Base-by-base conservation (phyloP, 768 basidiomycete genomes). In the Xerocomellus intermedius region DNA sequence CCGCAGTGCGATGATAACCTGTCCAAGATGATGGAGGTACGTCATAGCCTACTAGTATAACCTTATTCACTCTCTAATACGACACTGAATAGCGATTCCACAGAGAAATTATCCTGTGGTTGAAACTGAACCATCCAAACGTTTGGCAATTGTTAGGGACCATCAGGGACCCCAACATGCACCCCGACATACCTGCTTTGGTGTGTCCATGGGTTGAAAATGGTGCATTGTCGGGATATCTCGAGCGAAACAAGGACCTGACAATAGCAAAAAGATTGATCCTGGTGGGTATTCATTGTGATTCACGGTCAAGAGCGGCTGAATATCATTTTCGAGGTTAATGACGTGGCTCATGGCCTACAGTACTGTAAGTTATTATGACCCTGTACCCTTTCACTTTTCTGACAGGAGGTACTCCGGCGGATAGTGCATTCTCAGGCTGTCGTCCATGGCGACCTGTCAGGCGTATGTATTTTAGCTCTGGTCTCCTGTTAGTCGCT, bases 161-260 rank as follows among this genome's bases (percentile, higher is more conserved):
- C 33, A 28, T 51, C 4, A 51, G 33, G 26, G 42, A 52, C 5
- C 1, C 26, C n/a, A 17, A 21, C 8, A 38, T 45, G 26, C 26
- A 45, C 26, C 36, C 36, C 9, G 5, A 44, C 6, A 44, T 52
- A 16, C 43, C 51, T 33, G 26, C 43, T 30, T 38, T 45, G 36
- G 51, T 52, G 28, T 50, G 43, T 30, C 51, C 26, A 37, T 52
- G 43, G 51, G 13, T 32, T 8, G 43, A 45, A 37, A 30, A 45
- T 28, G 50, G 50, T 26, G 22, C 50, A 16, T 4, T 52, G n/a
- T 28, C 35, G 7, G 35, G 26, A 16, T 30, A 52, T 37, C 50
- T 52, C 13, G n/a, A 43, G 12, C 5, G 14, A 28, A 36, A 52
- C 19, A 44, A 19, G 26, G 9, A 21, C 14, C 14, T 52, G 24